These are phyloP conservation scores for Arabidopsis hybrid DNA, from an alignment of 441 rosid species.

Conservation along the genomic window DNA sequence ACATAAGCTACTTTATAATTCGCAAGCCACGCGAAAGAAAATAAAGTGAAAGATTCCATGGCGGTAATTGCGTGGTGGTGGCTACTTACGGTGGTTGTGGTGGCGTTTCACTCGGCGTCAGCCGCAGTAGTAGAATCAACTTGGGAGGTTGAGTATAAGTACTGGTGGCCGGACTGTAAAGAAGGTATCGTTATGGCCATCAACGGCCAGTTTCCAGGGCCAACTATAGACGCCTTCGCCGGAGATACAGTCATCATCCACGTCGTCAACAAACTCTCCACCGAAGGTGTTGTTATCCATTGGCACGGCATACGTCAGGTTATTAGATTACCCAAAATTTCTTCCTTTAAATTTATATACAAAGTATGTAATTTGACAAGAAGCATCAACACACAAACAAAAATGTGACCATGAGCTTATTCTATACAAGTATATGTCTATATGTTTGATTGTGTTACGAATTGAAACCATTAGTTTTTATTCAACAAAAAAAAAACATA, in stretches of 20 bases:
- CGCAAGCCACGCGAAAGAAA: background rate
- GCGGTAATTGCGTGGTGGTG: slow-evolving; percentile 20
- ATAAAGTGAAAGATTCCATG: background rate
- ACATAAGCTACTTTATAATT: background rate
- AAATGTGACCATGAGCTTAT: background rate
- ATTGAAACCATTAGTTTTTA: no score
- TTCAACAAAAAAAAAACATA: no score
- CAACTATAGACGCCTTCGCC: slow-evolving; percentile 65
- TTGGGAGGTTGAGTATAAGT: slow-evolving; percentile 75
- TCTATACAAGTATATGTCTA: no score
- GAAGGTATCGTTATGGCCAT: slow-evolving; percentile 72
- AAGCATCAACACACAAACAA: background rate
- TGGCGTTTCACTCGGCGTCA: slow-evolving; percentile 25
- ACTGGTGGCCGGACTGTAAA: slow-evolving; percentile 74
- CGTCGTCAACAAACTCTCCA: slow-evolving; percentile 66
- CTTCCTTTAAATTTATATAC: background rate
- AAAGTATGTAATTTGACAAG: background rate
- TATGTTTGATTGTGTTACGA: background rate
- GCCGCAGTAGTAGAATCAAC: slow-evolving; percentile 39
- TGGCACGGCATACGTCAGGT: slow-evolving; percentile 98
- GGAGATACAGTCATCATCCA: slow-evolving; percentile 69
- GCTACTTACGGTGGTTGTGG: slow-evolving; percentile 20
- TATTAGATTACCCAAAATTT: background rate
- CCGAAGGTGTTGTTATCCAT: slow-evolving; percentile 90
- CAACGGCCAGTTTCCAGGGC: slow-evolving; percentile 87